These are phyloP conservation scores for Schwanniomyces occidentalis DNA, from an alignment of 805 yeast species.

Conservation along the genomic window DNA sequence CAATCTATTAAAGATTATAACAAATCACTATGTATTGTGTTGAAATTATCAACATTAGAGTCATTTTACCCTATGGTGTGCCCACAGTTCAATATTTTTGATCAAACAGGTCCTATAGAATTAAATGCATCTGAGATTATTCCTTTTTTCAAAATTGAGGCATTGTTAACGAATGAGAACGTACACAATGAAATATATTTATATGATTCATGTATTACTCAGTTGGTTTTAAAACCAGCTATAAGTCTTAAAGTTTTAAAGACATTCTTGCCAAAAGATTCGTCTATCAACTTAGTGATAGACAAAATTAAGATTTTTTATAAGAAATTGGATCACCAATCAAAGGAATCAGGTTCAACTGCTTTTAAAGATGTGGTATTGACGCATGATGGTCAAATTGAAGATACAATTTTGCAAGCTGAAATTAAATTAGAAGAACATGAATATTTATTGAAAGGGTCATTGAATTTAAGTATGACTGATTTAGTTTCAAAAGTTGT, in stretches of 20 bases:
- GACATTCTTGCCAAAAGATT: slow-evolving; percentile 5
- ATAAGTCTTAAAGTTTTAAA: slow-evolving; percentile 9
- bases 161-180: slow-evolving; percentile 15
- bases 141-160: slow-evolving; percentile 16
- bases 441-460: not conserved
- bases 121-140: not conserved
- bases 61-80: not conserved
- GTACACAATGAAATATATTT: slow-evolving; percentile 12
- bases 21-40: slow-evolving; percentile 4
- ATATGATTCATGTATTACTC: slow-evolving; percentile 20
- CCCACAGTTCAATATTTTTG: too few relatives aligned
- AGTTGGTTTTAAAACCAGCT: slow-evolving; percentile 15
- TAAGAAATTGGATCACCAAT: slow-evolving; percentile 5
- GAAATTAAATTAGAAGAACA: not conserved
- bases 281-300: slow-evolving; percentile 8
- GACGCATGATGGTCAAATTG: not conserved
- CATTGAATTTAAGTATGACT: not conserved
- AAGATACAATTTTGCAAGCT: not conserved
- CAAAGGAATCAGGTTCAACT: too few relatives aligned
- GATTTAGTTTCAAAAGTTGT: slow-evolving; percentile 13
- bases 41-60: not conserved
- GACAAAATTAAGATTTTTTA: slow-evolving; percentile 11
- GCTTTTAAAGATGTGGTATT: slow-evolving; percentile 2
- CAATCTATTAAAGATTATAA: slow-evolving; percentile 23
- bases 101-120: too few relatives aligned